phyloP scores from a whole-genome alignment of 1,284 basidiomycete species.

The Cerioporus squamosus region DNA sequence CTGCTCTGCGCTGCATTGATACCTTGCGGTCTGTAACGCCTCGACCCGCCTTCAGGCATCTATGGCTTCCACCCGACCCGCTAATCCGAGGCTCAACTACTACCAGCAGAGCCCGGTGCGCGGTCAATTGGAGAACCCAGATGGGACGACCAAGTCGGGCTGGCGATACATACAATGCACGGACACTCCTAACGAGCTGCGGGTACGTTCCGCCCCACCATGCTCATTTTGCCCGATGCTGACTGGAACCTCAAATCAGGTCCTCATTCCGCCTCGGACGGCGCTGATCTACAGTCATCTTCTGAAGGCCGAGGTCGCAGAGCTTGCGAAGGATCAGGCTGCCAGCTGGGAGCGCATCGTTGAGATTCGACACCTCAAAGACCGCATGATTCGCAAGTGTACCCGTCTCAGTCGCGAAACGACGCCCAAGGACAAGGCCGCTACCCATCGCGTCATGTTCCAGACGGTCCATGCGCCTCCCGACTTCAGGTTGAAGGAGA shows the following conservation, averaged over 20 bases:
- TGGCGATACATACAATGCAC: slow-evolving; percentile 76
- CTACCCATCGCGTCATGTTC: slow-evolving; percentile 47
- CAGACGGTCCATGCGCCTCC: slow-evolving; percentile 67
- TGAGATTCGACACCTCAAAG: slow-evolving; percentile 75
- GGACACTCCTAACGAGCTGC: slow-evolving; percentile 73
- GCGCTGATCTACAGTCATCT: slow-evolving; percentile 69
- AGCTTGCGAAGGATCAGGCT: slow-evolving; percentile 57
- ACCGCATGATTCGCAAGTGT: slow-evolving; percentile 79
- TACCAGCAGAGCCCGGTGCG: slow-evolving; percentile 66
- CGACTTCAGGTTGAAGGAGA: slow-evolving; percentile 76
- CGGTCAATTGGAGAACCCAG: slow-evolving; percentile 70
- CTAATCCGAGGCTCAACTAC: slow-evolving; percentile 50
- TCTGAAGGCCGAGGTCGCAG: slow-evolving; percentile 59
- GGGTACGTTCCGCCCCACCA: slow-evolving; percentile 43
- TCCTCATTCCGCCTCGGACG: slow-evolving; percentile 72
- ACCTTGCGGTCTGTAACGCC: slow-evolving; percentile 5
- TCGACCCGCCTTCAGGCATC: slow-evolving; percentile 10
- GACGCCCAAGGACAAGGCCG: slow-evolving; percentile 39
- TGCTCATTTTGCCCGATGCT: slow-evolving; percentile 1
- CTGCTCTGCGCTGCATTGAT: neutral
- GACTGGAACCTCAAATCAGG: slow-evolving; percentile 40
- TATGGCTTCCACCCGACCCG: slow-evolving; percentile 27
- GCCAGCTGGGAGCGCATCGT: slow-evolving; percentile 69
- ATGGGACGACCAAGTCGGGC: slow-evolving; percentile 55
- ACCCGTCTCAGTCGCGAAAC: slow-evolving; percentile 54